Evolutionary conservation across 495 filamentous ascomycete genomes (phyloP).

Genomic region (Neurospora tetraspora): DNA sequence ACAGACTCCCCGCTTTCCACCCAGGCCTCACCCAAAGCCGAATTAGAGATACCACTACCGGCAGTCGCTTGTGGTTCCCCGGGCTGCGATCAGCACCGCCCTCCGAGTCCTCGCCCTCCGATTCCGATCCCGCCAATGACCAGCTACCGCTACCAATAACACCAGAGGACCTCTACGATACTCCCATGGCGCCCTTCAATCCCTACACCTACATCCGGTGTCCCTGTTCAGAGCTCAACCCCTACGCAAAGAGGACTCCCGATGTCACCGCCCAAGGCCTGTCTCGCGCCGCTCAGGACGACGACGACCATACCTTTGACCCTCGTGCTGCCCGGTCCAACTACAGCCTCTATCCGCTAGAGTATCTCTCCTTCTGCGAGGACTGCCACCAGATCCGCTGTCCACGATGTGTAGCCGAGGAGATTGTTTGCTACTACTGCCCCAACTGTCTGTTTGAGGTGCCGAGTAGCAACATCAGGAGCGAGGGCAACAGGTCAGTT

Average conservation of each 20-base stretch:
- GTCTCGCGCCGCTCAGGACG: slow-evolving; percentile 41
- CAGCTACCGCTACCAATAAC: background rate
- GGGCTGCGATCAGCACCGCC: background rate
- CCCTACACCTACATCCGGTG: slow-evolving; percentile 92
- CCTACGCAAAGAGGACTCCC: background rate
- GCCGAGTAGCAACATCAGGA: slow-evolving; percentile 77
- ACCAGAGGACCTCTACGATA: background rate
- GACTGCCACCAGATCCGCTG: slow-evolving; percentile 95
- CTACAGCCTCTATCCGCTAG: slow-evolving; percentile 85
- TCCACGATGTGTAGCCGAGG: slow-evolving; percentile 80
- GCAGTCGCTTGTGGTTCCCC: background rate
- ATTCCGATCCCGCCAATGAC: background rate
- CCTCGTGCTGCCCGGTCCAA: slow-evolving; percentile 73
- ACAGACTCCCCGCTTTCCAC: background rate
- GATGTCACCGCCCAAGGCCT: background rate
- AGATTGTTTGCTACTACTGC: slow-evolving; percentile 89
- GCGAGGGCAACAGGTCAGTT: slow-evolving; percentile 81
- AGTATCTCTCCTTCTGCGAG: slow-evolving; percentile 89
- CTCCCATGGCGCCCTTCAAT: slow-evolving; percentile 59
- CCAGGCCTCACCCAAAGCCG: background rate
- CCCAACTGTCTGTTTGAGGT: slow-evolving; percentile 96
- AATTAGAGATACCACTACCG: background rate
- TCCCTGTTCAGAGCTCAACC: slow-evolving; percentile 58
- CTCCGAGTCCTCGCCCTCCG: background rate
- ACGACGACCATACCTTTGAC: slow-evolving; percentile 76